Evolutionary conservation across 2,329 filamentous ascomycete genomes (phyloP).

Genomic region (Catunica adiposa): DNA sequence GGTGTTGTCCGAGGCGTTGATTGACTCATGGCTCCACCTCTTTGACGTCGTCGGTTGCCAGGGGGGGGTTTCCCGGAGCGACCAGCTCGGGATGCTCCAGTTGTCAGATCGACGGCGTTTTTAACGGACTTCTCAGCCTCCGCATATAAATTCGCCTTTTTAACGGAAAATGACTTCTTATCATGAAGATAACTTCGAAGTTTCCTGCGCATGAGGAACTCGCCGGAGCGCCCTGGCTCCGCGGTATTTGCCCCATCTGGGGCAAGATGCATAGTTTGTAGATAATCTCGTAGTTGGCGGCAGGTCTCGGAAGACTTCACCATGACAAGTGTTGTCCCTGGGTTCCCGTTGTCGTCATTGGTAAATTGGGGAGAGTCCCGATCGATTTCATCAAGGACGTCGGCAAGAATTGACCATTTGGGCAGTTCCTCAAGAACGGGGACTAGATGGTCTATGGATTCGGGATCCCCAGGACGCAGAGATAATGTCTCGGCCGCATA

Average conservation of each 20-base stretch:
- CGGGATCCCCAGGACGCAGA: conserved; percentile 16
- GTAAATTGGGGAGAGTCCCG: conserved; percentile 68
- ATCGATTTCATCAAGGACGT: conserved; percentile 86
- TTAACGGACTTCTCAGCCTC: conserved; percentile 66
- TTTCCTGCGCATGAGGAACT: conserved; percentile 79
- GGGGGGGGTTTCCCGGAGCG: conserved; percentile 19
- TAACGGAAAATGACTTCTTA: conserved; percentile 77
- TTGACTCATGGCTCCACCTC: conserved; percentile 49
- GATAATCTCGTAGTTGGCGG: conserved; percentile 73
- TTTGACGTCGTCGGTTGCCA: conserved; percentile 72
- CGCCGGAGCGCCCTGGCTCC: conserved; percentile 46
- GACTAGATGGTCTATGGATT: conserved; percentile 42
- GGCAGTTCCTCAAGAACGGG: conserved; percentile 87
- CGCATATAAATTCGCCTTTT: conserved; percentile 61
- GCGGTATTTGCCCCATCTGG: conserved; percentile 9
- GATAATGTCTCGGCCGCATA: conserved; percentile 43
- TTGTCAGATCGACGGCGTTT: conserved; percentile 37
- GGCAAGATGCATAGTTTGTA: conserved; percentile 67
- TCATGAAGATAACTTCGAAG: conserved; percentile 75
- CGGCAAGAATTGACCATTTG: conserved; percentile 81
- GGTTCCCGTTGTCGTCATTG: conserved; percentile 52
- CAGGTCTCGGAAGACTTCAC: conserved; percentile 77
- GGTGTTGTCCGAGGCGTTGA: neutral
- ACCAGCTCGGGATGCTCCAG: conserved; percentile 31
- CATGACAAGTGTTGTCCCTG: conserved; percentile 84